These are phyloP conservation scores for Myxozyma kluyveri DNA, from an alignment of 805 yeast genomes.

Conservation along the genomic window DNA sequence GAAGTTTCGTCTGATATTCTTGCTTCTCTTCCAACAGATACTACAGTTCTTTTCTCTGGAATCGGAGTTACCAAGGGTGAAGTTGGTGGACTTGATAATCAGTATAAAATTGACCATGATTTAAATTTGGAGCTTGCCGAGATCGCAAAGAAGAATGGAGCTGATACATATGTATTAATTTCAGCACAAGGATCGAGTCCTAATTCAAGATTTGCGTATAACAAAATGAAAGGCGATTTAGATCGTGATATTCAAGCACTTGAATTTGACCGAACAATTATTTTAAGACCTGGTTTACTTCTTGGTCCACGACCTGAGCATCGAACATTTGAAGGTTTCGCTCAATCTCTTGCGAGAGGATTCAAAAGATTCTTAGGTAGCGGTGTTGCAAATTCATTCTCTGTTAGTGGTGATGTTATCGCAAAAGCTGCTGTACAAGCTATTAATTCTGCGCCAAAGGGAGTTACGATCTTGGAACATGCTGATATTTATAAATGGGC, in stretches of 20 bases:
- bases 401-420: slow-evolving; percentile 65
- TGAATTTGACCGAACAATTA: slow-evolving; percentile 67
- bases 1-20: slow-evolving; percentile 33
- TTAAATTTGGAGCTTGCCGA: slow-evolving; percentile 65
- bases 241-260: slow-evolving; percentile 65
- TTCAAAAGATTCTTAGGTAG: slow-evolving; percentile 14
- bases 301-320: slow-evolving; percentile 37
- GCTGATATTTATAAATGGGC: too few species aligned
- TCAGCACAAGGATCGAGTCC: slow-evolving; percentile 64
- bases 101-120: slow-evolving; percentile 70
- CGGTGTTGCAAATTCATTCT: slow-evolving; percentile 31
- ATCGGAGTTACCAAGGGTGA: slow-evolving; percentile 72
- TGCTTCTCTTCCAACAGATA: slow-evolving; percentile 35
- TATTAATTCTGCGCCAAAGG: too few species aligned
- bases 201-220: slow-evolving; percentile 57
- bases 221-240: slow-evolving; percentile 68
- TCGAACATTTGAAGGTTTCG: slow-evolving; percentile 30
- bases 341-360: slow-evolving; percentile 9
- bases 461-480: too few species aligned
- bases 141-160: slow-evolving; percentile 69
- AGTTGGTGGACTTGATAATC: slow-evolving; percentile 67
- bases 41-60: slow-evolving; percentile 50
- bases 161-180: slow-evolving; percentile 63
- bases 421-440: slow-evolving; percentile 60
- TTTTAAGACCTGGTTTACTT: slow-evolving; percentile 71